Evolutionary conservation across 805 yeast genomes (phyloP).

Genomic region (Schwanniomyces vanrijiae): DNA sequence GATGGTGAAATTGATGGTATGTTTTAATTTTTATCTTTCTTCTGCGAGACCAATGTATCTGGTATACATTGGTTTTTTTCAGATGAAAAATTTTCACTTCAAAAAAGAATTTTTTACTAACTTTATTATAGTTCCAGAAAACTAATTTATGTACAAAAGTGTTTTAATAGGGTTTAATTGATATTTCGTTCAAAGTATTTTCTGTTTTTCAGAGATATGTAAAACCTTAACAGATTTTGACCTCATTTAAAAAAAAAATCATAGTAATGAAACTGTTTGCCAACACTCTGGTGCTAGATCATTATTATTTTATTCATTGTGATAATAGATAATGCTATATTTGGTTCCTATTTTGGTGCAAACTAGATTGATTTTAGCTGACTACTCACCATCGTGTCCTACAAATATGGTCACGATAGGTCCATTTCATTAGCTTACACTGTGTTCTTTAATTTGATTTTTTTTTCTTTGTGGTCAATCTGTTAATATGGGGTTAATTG

Average conservation of each 20-base stretch:
- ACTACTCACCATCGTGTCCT: slow-evolving; percentile 69
- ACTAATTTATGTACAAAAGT: slow-evolving; percentile 51
- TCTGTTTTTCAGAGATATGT: slow-evolving; percentile 11
- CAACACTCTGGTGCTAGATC: slow-evolving; percentile 89
- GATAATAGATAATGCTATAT: slow-evolving; percentile 39
- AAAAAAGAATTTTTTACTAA: slow-evolving; percentile 11
- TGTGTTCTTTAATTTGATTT: slow-evolving; percentile 2
- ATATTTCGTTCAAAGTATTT: slow-evolving; percentile 11
- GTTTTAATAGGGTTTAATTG: slow-evolving; percentile 38
- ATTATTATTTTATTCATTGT: slow-evolving; percentile 7
- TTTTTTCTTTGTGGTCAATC: background rate
- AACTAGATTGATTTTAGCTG: slow-evolving; percentile 67
- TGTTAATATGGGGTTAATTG: background rate
- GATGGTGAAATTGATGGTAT: slow-evolving; percentile 88
- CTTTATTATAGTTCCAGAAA: slow-evolving; percentile 56
- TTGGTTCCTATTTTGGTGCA: slow-evolving; percentile 89
- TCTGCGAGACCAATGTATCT: background rate
- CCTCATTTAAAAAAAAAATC: background rate
- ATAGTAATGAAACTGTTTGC: slow-evolving; percentile 52
- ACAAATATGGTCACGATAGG: slow-evolving; percentile 49
- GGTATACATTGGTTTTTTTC: slow-evolving; percentile 22
- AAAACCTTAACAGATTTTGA: background rate
- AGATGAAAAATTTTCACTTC: background rate
- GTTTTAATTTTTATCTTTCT: slow-evolving; percentile 29
- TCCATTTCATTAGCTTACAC: slow-evolving; percentile 68